Conservation (phyloP, 148 eudicot species). For the Heliosperma pusillum region DNA sequence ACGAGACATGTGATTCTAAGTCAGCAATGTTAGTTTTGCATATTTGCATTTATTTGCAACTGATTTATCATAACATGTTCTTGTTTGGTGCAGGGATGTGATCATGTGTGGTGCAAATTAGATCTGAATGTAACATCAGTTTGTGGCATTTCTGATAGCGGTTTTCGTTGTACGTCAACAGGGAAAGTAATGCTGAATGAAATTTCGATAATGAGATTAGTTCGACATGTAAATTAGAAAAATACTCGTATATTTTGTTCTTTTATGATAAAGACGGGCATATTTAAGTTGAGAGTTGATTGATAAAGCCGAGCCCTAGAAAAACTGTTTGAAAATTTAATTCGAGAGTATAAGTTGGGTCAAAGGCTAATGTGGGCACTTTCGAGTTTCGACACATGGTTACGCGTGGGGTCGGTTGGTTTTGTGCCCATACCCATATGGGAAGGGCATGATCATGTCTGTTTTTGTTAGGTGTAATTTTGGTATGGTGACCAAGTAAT, state of each 20-base stretch:
- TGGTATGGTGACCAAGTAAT: background rate
- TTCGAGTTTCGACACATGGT: slow-evolving; percentile 1
- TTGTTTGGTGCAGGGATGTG: background rate
- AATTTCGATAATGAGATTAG: too few relatives aligned
- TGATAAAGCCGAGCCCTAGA: too few relatives aligned
- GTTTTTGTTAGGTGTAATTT: background rate
- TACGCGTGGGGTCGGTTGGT: background rate
- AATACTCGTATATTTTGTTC: too few relatives aligned
- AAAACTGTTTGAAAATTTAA: too few relatives aligned
- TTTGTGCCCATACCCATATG: background rate
- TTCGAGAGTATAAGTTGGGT: too few relatives aligned
- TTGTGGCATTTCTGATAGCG: background rate
- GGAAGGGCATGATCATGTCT: slow-evolving; percentile 2
- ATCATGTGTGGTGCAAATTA: background rate
- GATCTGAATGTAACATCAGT: background rate
- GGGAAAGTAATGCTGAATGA: background rate
- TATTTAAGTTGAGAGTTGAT: too few relatives aligned
- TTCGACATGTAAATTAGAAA: too few relatives aligned
- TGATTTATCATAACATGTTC: background rate
- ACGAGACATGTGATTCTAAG: background rate
- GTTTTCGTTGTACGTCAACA: background rate
- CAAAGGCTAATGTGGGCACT: background rate
- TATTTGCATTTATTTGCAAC: background rate
- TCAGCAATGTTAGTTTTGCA: background rate
- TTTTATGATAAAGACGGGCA: too few relatives aligned